phyloP scores from a whole-genome alignment of 148 eudicot species.

The Cornus controversa region DNA sequence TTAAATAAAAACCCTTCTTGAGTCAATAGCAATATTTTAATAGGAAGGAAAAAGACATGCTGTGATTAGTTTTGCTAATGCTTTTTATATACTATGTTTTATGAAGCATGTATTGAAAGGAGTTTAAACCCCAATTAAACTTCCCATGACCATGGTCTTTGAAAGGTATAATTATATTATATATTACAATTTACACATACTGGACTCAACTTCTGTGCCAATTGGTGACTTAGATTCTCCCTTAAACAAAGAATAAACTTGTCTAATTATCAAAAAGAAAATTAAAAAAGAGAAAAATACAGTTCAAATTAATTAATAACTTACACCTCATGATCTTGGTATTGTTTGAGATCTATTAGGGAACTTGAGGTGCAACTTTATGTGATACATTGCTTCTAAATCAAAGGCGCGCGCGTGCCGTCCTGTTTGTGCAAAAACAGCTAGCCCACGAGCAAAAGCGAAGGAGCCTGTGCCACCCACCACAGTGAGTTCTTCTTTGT shows the following conservation, averaged over 20 bases:
- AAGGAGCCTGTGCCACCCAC: conserved; percentile 93
- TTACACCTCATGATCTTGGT: conserved; percentile 24
- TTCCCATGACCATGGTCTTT: too few species aligned
- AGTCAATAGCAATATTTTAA: too few species aligned
- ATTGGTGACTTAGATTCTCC: background rate
- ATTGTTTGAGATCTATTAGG: conserved; percentile 41
- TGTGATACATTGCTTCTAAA: conserved; percentile 35
- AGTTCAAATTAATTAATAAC: background rate
- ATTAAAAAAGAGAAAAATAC: too few species aligned
- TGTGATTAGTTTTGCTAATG: too few species aligned
- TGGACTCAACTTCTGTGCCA: background rate
- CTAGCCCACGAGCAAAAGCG: conserved; percentile 72
- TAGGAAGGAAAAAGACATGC: too few species aligned
- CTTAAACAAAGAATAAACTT: background rate
- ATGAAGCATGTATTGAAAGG: too few species aligned
- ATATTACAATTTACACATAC: too few species aligned
- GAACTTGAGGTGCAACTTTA: conserved; percentile 50
- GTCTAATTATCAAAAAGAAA: background rate
- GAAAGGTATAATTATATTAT: too few species aligned
- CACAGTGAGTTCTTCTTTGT: conserved; percentile 47
- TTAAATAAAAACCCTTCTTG: too few species aligned
- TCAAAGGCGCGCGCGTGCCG: background rate
- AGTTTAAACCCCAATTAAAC: too few species aligned
- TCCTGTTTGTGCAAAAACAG: conserved; percentile 48
- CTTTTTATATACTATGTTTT: too few species aligned